Evolutionary conservation across 768 basidiomycete genomes (phyloP).

Genomic region (Chalciporus sphaerocephalus): DNA sequence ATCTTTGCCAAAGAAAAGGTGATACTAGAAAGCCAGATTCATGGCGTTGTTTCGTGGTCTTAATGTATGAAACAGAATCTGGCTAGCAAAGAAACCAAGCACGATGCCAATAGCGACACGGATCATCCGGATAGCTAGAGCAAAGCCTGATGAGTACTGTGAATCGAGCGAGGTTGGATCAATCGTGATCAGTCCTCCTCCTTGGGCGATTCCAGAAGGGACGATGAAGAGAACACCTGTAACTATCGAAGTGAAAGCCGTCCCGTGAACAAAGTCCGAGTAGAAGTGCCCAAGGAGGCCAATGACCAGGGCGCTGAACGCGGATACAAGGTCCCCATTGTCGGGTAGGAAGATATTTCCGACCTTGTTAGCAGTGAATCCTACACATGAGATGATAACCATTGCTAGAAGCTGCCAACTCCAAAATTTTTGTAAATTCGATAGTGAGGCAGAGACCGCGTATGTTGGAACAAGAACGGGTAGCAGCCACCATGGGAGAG

Average conservation of each 20-base stretch:
- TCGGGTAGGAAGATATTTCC: slow-evolving; percentile 59
- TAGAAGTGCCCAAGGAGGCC: slow-evolving; percentile 81
- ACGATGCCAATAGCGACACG: slow-evolving; percentile 83
- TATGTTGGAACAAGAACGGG: slow-evolving; percentile 74
- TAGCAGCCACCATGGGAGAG: slow-evolving; percentile 79
- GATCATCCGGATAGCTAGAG: slow-evolving; percentile 78
- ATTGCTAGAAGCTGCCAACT: slow-evolving; percentile 73
- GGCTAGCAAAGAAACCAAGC: slow-evolving; percentile 78
- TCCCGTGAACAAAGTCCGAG: slow-evolving; percentile 68
- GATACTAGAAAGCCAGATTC: slow-evolving; percentile 69
- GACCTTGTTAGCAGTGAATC: slow-evolving; percentile 66
- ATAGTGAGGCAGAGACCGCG: slow-evolving; percentile 67
- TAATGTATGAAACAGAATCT: slow-evolving; percentile 70
- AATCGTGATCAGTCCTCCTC: slow-evolving; percentile 57
- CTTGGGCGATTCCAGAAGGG: slow-evolving; percentile 75
- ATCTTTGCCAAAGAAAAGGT: not conserved
- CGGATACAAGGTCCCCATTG: slow-evolving; percentile 70
- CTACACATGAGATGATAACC: slow-evolving; percentile 76
- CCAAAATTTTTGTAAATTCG: slow-evolving; percentile 68
- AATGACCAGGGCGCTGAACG: slow-evolving; percentile 72
- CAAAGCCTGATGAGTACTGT: slow-evolving; percentile 73
- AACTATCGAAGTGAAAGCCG: slow-evolving; percentile 89
- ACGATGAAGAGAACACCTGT: slow-evolving; percentile 89
- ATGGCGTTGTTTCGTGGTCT: slow-evolving; percentile 69
- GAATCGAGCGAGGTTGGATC: slow-evolving; percentile 45